Percentiles rank a stretch among this genome's conserved stretches.
Evolutionary conservation across 768 basidiomycete species (phyloP).

Genomic region (Suillus lakei): DNA sequence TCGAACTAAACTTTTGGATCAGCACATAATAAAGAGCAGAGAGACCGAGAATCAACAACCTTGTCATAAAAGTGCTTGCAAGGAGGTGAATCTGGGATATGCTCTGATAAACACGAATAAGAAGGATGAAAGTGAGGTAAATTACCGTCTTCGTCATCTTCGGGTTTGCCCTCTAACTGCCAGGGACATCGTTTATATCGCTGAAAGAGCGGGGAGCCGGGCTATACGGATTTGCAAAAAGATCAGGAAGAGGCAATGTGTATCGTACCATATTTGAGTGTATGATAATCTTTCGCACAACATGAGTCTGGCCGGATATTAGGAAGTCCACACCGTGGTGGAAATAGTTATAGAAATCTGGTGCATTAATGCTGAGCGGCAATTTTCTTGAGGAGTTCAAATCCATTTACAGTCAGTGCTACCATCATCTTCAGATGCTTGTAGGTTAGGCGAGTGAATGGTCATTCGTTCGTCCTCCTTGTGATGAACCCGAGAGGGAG

Average conservation of each 20-base stretch:
- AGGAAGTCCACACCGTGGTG: slow-evolving; percentile 90
- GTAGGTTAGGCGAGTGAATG: slow-evolving; percentile 64
- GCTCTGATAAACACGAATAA: background rate
- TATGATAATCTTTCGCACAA: slow-evolving; percentile 82
- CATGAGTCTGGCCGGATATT: slow-evolving; percentile 69
- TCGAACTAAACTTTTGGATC: slow-evolving; percentile 59
- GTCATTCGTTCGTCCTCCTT: slow-evolving; percentile 91
- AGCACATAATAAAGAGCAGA: background rate
- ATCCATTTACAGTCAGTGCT: slow-evolving; percentile 55
- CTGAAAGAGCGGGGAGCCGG: slow-evolving; percentile 88
- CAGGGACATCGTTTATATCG: slow-evolving; percentile 91
- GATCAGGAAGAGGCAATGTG: background rate
- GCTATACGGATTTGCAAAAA: slow-evolving; percentile 47
- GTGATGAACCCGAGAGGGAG: slow-evolving; percentile 77
- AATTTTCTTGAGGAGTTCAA: slow-evolving; percentile 9
- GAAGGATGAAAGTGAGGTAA: background rate
- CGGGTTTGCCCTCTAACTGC: slow-evolving; percentile 80
- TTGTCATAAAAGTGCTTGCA: slow-evolving; percentile 74
- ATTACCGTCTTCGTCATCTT: slow-evolving; percentile 83
- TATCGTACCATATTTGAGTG: slow-evolving; percentile 86
- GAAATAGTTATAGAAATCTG: slow-evolving; percentile 94
- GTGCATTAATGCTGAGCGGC: slow-evolving; percentile 4
- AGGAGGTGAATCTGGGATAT: slow-evolving; percentile 66
- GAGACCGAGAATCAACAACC: slow-evolving; percentile 39
- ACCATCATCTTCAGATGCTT: slow-evolving; percentile 49